Conservation (phyloP, 805 yeast genomes). For the Myxozyma sirexii region DNA sequence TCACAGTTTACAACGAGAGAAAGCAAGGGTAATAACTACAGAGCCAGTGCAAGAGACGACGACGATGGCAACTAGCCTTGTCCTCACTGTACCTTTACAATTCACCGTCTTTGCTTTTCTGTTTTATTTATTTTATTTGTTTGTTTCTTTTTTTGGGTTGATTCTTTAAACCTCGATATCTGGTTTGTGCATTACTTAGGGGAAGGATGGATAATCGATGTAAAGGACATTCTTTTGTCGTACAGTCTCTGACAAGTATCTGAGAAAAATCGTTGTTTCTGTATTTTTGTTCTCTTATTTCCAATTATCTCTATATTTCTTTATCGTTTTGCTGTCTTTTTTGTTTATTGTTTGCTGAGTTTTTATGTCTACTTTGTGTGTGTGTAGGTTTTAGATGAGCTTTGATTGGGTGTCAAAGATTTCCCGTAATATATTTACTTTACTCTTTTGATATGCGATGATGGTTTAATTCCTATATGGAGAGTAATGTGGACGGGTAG, state of each 20-base stretch:
- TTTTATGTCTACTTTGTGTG: background rate
- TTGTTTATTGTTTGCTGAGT: background rate
- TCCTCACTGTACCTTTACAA: background rate
- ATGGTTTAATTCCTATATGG: background rate
- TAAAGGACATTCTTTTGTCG: no score
- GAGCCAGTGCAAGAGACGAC: no score
- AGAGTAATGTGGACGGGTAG: no score
- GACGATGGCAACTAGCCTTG: no score
- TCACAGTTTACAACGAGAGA: background rate
- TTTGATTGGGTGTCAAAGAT: conserved; percentile 2
- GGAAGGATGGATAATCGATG: background rate
- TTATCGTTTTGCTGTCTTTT: background rate
- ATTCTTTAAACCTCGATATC: background rate
- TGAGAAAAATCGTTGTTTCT: background rate
- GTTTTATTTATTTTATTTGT: background rate
- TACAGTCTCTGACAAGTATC: no score
- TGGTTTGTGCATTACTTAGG: background rate
- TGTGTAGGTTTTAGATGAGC: conserved; percentile 1
- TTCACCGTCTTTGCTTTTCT: background rate
- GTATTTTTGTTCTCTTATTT: background rate
- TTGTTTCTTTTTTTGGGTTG: background rate
- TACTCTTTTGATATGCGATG: background rate
- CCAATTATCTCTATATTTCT: background rate
- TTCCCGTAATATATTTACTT: background rate
- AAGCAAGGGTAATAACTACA: background rate